Conservation (phyloP, 78 protist species). For the Tieghemostelium lacteum region DNA sequence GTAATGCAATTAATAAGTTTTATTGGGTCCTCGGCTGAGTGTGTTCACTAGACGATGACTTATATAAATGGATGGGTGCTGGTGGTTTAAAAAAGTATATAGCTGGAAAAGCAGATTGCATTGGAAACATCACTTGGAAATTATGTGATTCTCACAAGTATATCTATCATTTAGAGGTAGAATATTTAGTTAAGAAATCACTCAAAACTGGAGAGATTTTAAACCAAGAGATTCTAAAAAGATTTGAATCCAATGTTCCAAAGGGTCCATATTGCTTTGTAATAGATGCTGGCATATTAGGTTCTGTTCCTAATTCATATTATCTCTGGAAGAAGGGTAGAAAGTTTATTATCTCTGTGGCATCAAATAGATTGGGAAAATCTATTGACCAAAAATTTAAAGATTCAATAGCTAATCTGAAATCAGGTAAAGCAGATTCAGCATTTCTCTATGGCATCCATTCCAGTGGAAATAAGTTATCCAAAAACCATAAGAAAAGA, state of each 20-base stretch:
- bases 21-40: not conserved
- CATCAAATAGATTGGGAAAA: not conserved
- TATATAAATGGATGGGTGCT: not conserved
- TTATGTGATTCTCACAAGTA: not conserved
- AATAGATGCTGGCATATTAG: not conserved
- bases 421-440: not conserved
- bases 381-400: no score
- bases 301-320: not conserved
- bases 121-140: constrained; percentile 9
- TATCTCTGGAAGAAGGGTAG: not conserved
- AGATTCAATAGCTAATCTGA: not conserved
- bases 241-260: no score
- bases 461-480: no score
- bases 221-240: no score
- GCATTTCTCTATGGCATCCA: not conserved
- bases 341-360: not conserved
- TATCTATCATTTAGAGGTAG: constrained; percentile 13
- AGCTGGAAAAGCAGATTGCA: constrained; percentile 10
- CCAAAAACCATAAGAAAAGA: not conserved
- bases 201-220: no score
- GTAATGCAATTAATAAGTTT: no score
- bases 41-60: not conserved
- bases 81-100: not conserved
- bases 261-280: no score
- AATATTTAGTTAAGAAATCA: not conserved